These are phyloP conservation scores for Lichtheimia ornata DNA, from an alignment of 371 early-diverging fungal species.

Conservation along the genomic window DNA sequence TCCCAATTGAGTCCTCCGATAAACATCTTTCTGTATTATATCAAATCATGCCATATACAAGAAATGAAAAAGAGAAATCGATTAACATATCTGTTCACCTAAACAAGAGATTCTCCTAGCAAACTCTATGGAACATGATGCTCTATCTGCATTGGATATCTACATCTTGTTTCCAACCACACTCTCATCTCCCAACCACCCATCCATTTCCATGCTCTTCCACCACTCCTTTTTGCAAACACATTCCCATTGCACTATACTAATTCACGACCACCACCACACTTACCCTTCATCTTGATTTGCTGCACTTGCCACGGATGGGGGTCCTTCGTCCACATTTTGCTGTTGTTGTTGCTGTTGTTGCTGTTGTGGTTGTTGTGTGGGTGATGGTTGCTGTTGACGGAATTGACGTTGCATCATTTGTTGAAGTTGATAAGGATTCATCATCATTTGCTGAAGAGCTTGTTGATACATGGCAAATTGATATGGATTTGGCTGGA, in stretches of 20 bases:
- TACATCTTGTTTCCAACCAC: neutral
- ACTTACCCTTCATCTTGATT: conserved; percentile 64
- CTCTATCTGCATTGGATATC: conserved; percentile 16
- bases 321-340: conserved; percentile 13
- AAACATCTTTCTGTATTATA: conserved; percentile 78
- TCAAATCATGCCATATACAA: conserved; percentile 11
- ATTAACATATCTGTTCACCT: conserved; percentile 24
- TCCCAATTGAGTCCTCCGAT: conserved; percentile 94
- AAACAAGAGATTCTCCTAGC: conserved; percentile 3
- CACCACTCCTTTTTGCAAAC: neutral
- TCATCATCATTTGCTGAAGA: conserved; percentile 31
- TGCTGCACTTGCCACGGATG: conserved; percentile 30
- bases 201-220: neutral
- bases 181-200: neutral
- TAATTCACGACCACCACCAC: conserved; percentile 2
- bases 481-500: conserved; percentile 24
- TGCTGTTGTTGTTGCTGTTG: conserved; percentile 16
- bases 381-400: conserved; percentile 21
- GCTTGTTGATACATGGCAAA: conserved; percentile 33
- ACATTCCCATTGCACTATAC: conserved; percentile 6
- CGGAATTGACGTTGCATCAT: conserved; percentile 38
- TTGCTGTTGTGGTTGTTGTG: conserved; percentile 21
- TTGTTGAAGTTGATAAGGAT: conserved; percentile 40
- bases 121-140: no score
- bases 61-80: conserved; percentile 12